These are phyloP conservation scores for Plasmodium reichenowi DNA, from an alignment of 169 alveolate species.

Conservation along the genomic window DNA sequence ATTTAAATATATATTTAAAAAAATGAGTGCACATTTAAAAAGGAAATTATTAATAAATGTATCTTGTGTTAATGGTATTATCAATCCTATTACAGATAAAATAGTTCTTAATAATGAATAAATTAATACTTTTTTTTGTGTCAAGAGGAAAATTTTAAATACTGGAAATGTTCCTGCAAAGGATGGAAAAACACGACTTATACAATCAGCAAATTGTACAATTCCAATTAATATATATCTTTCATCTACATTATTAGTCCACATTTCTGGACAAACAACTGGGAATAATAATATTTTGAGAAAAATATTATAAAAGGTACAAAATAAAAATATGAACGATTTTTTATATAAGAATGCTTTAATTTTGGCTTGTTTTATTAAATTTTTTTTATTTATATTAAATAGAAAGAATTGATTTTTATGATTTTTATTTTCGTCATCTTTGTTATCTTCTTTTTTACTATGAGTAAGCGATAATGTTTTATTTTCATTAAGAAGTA, in stretches of 20 bases:
- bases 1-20: constrained; percentile 56
- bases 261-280: constrained; percentile 74
- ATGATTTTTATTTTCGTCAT: background rate
- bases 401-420: constrained; percentile 3
- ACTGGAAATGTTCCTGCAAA: constrained; percentile 8
- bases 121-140: constrained; percentile 65
- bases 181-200: constrained; percentile 69
- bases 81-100: constrained; percentile 41
- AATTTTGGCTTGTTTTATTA: constrained; percentile 16
- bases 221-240: constrained; percentile 68
- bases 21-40: constrained; percentile 49
- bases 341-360: constrained; percentile 49
- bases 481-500: background rate
- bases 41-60: constrained; percentile 26
- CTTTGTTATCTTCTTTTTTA: background rate
- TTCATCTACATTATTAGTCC: constrained; percentile 66
- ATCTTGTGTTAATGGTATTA: constrained; percentile 31
- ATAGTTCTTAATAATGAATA: constrained; percentile 54
- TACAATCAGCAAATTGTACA: constrained; percentile 62
- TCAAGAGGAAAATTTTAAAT: constrained; percentile 21
- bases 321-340: constrained; percentile 28
- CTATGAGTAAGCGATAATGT: background rate
- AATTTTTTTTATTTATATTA: constrained; percentile 2
- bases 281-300: constrained; percentile 55
- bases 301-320: constrained; percentile 59